Percentiles rank a stretch among this genome's conserved stretches.
phyloP scores from a whole-genome alignment of 2,329 filamentous ascomycete species.

The Escovopsis sp. region DNA sequence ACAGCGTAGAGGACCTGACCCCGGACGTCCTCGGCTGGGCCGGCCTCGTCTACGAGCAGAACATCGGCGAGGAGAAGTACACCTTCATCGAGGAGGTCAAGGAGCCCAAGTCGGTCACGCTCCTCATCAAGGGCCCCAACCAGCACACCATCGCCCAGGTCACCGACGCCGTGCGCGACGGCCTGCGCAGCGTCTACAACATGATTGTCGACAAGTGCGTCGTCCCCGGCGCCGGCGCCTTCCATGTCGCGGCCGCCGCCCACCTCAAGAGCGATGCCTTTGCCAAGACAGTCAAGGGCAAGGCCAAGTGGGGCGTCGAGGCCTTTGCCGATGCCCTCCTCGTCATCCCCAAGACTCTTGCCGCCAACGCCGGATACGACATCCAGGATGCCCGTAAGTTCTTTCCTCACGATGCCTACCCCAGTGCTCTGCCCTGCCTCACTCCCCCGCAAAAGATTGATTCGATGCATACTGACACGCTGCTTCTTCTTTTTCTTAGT shows the following conservation, averaged over 20 bases:
- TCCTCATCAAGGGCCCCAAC: constrained; percentile 97
- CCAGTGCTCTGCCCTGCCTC: no score
- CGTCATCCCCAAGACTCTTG: constrained; percentile 92
- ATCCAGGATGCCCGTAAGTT: constrained; percentile 87
- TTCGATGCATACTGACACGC: constrained; percentile 9
- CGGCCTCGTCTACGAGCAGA: constrained; percentile 91
- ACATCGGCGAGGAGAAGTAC: constrained; percentile 96
- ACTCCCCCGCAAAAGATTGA: not conserved
- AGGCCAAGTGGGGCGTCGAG: constrained; percentile 89
- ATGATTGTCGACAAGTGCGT: constrained; percentile 98
- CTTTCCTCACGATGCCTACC: no score
- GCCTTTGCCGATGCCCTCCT: constrained; percentile 92
- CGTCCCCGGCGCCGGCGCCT: constrained; percentile 85
- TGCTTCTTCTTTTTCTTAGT: constrained; percentile 33
- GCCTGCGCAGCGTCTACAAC: constrained; percentile 93
- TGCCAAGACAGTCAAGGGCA: constrained; percentile 85
- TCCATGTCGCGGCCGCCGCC: constrained; percentile 83
- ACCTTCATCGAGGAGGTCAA: constrained; percentile 98
- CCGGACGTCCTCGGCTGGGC: constrained; percentile 90
- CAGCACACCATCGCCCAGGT: constrained; percentile 93
- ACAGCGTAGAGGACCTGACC: constrained; percentile 86
- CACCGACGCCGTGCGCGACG: constrained; percentile 89
- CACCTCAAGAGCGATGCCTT: constrained; percentile 81
- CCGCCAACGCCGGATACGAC: constrained; percentile 90
- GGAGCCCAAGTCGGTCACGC: constrained; percentile 92